phyloP scores from a whole-genome alignment of 768 basidiomycete species.

The Mrakia blollopis region DNA sequence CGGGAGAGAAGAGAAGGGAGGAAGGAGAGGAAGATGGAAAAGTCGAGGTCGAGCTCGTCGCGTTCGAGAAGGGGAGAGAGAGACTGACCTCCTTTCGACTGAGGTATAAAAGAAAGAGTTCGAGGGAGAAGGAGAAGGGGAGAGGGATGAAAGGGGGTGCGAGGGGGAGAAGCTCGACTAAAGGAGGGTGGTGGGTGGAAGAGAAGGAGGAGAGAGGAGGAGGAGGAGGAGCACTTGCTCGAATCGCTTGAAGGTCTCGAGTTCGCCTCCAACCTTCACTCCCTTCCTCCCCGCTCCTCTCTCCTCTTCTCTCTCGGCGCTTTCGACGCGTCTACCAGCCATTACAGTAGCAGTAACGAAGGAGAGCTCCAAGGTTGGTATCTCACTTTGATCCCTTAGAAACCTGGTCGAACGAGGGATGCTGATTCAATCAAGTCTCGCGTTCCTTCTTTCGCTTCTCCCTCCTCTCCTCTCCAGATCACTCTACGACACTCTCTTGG shows the following conservation, averaged over 20 bases:
- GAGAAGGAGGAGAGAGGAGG: background rate
- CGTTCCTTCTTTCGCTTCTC: background rate
- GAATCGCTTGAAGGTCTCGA: too few relatives aligned
- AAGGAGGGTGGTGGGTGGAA: conserved; percentile 10
- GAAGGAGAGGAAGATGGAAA: background rate
- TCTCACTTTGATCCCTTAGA: background rate
- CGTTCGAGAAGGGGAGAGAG: background rate
- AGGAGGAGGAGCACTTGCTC: background rate
- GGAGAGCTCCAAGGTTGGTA: background rate
- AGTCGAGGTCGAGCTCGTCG: conserved; percentile 3
- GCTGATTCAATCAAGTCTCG: background rate
- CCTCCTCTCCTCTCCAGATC: background rate
- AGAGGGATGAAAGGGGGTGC: background rate
- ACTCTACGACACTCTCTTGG: background rate
- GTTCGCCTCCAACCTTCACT: background rate
- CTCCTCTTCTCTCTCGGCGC: background rate
- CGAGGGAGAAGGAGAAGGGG: background rate
- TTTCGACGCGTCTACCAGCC: background rate
- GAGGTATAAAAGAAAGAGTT: background rate
- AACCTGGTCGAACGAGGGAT: background rate
- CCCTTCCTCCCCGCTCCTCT: background rate
- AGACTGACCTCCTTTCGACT: background rate
- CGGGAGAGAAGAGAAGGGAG: background rate
- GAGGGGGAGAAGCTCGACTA: conserved; percentile 18
- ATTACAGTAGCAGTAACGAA: background rate